These are phyloP conservation scores for Beverwykella pulmonaria DNA, from an alignment of 495 filamentous ascomycete genomes.

Conservation along the genomic window DNA sequence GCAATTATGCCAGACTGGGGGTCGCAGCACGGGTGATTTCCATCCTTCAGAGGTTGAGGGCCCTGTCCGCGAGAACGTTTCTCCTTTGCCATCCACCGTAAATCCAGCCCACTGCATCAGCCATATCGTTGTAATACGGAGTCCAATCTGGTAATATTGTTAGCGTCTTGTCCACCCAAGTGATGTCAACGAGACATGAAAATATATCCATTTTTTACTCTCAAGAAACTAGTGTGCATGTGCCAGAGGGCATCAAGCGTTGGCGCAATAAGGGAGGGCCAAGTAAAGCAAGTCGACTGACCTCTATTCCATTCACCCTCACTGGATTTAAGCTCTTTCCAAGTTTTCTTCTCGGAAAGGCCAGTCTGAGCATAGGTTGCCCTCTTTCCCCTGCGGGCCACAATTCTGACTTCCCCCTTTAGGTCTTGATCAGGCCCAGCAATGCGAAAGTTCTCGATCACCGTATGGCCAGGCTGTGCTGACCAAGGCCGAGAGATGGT, in stretches of 20 bases:
- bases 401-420: constrained; percentile 25
- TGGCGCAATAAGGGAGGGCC: neutral
- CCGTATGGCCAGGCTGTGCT: constrained; percentile 27
- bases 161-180: neutral
- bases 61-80: constrained; percentile 22
- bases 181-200: neutral
- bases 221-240: too few relatives aligned
- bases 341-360: constrained; percentile 22
- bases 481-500: constrained; percentile 13
- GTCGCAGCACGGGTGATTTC: neutral
- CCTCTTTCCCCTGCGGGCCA: constrained; percentile 28
- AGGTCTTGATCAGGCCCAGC: constrained; percentile 28
- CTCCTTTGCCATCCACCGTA: constrained; percentile 34
- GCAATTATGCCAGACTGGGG: constrained; percentile 16
- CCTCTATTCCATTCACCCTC: constrained; percentile 13
- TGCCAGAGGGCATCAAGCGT: neutral
- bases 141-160: constrained; percentile 27
- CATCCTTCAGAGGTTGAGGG: neutral
- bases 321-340: constrained; percentile 34
- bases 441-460: constrained; percentile 13
- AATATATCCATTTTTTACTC: too few relatives aligned
- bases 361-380: constrained; percentile 10
- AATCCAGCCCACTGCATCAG: constrained; percentile 32
- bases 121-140: constrained; percentile 34
- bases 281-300: neutral